Conservation (phyloP, 140 eudicot species). For the Bidens hawaiensis region DNA sequence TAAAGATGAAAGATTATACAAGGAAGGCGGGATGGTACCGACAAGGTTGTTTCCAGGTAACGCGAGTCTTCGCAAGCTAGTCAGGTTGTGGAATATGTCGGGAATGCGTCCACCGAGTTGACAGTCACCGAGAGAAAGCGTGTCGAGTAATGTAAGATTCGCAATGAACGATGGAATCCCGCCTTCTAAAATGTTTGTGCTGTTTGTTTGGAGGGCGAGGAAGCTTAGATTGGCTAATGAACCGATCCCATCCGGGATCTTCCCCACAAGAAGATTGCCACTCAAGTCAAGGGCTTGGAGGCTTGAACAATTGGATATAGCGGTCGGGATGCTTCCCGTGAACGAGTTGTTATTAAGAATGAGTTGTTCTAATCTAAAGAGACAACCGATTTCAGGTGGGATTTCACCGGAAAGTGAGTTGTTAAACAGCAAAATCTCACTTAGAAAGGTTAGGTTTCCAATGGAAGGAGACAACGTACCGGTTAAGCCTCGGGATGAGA, state of each 20-base stretch:
- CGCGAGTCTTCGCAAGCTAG: neutral
- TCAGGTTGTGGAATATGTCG: neutral
- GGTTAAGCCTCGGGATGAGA: constrained; percentile 2
- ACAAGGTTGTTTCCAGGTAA: constrained; percentile 16
- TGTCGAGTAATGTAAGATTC: constrained; percentile 15
- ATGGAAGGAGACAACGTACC: constrained; percentile 22
- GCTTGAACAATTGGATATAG: constrained; percentile 16
- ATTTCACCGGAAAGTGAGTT: constrained; percentile 33
- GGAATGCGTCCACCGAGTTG: constrained; percentile 16
- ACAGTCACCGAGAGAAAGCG: neutral
- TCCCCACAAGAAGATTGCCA: constrained; percentile 12
- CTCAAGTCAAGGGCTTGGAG: constrained; percentile 9
- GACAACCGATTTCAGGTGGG: constrained; percentile 32
- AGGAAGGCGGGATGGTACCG: constrained; percentile 22
- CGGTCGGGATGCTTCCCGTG: constrained; percentile 25
- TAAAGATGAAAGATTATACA: constrained; percentile 19
- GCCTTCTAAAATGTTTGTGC: neutral
- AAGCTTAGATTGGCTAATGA: neutral
- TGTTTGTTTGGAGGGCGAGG: constrained; percentile 13
- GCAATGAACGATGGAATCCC: constrained; percentile 17
- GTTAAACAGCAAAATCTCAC: neutral
- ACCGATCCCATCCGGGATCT: constrained; percentile 9
- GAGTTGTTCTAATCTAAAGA: constrained; percentile 15
- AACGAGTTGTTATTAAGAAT: constrained; percentile 10
- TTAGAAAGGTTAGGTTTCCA: constrained; percentile 19